phyloP scores from a whole-genome alignment of 1,284 basidiomycete species.

The Leccinum fallax region DNA sequence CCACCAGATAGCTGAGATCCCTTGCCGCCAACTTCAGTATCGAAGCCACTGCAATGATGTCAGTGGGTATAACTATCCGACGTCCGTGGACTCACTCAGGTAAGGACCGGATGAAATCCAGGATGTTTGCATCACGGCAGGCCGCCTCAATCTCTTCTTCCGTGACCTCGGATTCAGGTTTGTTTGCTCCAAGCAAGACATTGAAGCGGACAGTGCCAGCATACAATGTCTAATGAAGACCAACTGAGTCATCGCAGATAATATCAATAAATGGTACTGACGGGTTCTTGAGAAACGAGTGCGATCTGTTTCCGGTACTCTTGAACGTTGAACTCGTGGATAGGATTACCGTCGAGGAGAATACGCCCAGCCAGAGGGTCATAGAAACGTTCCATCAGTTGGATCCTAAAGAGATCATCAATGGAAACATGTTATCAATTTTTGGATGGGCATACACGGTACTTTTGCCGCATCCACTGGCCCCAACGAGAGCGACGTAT shows the following conservation, averaged over 20 bases:
- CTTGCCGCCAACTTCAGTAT: constrained; percentile 88
- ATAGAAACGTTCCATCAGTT: too few species aligned
- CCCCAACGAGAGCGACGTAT: too few species aligned
- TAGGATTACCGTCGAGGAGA: too few species aligned
- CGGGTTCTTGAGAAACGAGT: too few species aligned
- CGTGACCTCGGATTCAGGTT: constrained; percentile 80
- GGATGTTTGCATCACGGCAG: constrained; percentile 86
- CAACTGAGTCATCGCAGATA: neutral
- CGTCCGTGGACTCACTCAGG: constrained; percentile 63
- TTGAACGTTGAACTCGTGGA: too few species aligned
- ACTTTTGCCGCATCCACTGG: too few species aligned
- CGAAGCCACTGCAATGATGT: constrained; percentile 56
- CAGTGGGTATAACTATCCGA: constrained; percentile 1
- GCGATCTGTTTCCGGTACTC: too few species aligned
- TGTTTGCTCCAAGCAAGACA: constrained; percentile 84
- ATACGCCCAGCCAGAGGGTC: too few species aligned
- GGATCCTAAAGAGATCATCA: too few species aligned
- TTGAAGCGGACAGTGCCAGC: constrained; percentile 89
- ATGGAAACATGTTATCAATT: too few species aligned
- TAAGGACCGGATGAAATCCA: constrained; percentile 87
- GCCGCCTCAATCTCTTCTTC: constrained; percentile 88
- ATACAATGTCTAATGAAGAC: constrained; percentile 63
- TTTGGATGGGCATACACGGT: too few species aligned
- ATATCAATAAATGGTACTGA: neutral
- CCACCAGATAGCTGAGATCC: constrained; percentile 93